Base-by-base conservation (phyloP, 1,284 basidiomycete genomes). In the Ganoderma multipileum region DNA sequence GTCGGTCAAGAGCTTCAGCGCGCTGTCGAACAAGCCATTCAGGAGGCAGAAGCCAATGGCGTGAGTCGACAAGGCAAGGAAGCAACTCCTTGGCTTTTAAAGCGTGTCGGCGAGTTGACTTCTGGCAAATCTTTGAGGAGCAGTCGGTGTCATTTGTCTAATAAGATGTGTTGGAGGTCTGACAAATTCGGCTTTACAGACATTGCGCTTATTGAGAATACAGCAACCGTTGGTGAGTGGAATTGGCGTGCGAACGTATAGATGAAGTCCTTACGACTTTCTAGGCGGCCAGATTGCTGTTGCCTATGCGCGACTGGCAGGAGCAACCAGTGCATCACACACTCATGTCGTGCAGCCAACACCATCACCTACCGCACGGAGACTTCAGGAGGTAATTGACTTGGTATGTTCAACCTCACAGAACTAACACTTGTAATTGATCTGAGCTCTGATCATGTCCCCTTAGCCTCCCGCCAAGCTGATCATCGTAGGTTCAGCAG, bases 1-100 rank as follows among this genome's bases (percentile, higher is more conserved):
- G 82, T 84, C 18, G 96, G 96, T 3, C 82, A 84, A 61, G 76
- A 82, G 52, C 90, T 99, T 18, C 96, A 99, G 80, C 78, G 83
- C 33, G 89, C 91, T 0, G 95, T 99, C 4, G 92, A 98, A 70
- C 90, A 90, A 76, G 97, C 98, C 3, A 88, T 99, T 0, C 78
- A 79, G 26, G 97, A 99, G 80, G 93, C 94, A 9, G 90, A 95
- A 71, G 86, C 88, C 72, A 92, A 91, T 72, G 96, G 96, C 0
- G 85, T 98, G 61, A 92, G 89, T 76, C 91, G 86, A 73, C 83
- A 85, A 16, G 98, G 98, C 7, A 99, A 98, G 77, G 93, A 96
- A 71, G 96, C 90, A 12, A 99, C 98, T 1, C 98, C 98, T 3
- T 99, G 97, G 97, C 84, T 99, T 14, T 84, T 99, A 38, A 86